A percentile compares a stretch with the other conserved stretches of the same genome.
phyloP scores from a whole-genome alignment of 1,139 yeast species.

The Candida labiduridarum region DNA sequence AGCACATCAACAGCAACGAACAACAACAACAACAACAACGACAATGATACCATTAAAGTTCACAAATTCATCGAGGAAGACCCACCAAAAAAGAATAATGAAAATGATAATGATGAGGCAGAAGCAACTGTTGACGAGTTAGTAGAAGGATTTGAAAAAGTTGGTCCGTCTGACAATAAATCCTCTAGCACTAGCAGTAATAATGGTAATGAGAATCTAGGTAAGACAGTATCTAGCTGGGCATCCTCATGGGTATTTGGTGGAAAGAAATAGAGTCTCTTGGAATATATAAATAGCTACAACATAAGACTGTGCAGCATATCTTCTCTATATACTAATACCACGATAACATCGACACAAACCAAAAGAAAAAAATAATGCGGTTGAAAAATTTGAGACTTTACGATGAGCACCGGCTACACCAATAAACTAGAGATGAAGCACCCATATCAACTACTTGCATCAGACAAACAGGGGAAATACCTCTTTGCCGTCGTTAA shows the following conservation, averaged over 20 bases:
- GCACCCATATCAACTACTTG: constrained; percentile 68
- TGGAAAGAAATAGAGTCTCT: constrained; percentile 13
- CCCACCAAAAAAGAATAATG: constrained; percentile 6
- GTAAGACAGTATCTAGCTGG: constrained; percentile 14
- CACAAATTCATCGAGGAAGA: constrained; percentile 22
- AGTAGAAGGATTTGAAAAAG: constrained; percentile 16
- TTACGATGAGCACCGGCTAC: not conserved
- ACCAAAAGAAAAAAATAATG: not conserved
- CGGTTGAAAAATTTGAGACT: not conserved
- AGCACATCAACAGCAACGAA: constrained; percentile 6
- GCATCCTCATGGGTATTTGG: constrained; percentile 21
- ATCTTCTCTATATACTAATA: not conserved
- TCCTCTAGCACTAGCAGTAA: not conserved
- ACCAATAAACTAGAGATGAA: constrained; percentile 39
- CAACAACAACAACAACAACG: constrained; percentile 9
- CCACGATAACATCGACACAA: not conserved
- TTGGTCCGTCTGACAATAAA: constrained; percentile 6
- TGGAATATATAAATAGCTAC: not conserved
- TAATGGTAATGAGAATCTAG: constrained; percentile 4
- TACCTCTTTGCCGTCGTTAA: constrained; percentile 58
- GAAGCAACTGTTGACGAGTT: constrained; percentile 13
- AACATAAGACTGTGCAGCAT: not conserved
- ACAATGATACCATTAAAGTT: constrained; percentile 15
- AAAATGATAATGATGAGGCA: constrained; percentile 13
- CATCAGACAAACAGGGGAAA: constrained; percentile 44